phyloP scores from a whole-genome alignment of 2,329 filamentous ascomycete genomes.

The Samsoniella hepiali region DNA sequence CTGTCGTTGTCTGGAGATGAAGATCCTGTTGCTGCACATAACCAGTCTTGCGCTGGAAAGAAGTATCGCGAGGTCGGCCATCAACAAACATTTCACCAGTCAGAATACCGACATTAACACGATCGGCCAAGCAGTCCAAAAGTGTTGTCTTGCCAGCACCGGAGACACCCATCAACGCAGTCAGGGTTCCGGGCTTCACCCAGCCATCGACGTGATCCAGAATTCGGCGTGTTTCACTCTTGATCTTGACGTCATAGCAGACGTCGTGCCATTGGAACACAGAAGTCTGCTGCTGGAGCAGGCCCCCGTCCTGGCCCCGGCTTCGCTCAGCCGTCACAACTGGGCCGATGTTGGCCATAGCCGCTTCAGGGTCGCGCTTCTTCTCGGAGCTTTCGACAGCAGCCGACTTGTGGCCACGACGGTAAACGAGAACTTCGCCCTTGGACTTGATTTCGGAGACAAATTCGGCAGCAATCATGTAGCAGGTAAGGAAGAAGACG shows the following conservation, averaged over 20 bases:
- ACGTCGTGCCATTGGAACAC: conserved; percentile 86
- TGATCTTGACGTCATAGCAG: conserved; percentile 75
- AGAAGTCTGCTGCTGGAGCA: conserved; percentile 58
- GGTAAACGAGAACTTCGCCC: conserved; percentile 74
- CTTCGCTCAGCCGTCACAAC: conserved; percentile 44
- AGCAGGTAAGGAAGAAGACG: conserved; percentile 57
- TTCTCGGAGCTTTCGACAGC: conserved; percentile 57
- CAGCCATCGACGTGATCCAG: conserved; percentile 85
- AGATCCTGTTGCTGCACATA: conserved; percentile 94
- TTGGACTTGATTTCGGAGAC: conserved; percentile 67
- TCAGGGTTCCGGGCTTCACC: conserved; percentile 89
- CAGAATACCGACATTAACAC: conserved; percentile 85
- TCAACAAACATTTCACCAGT: conserved; percentile 74
- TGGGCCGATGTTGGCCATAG: conserved; percentile 47
- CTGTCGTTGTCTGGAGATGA: conserved; percentile 78
- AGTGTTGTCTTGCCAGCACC: conserved; percentile 95
- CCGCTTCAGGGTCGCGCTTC: conserved; percentile 58
- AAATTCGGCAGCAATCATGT: conserved; percentile 64
- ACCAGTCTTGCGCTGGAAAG: conserved; percentile 88
- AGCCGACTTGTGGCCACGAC: conserved; percentile 61
- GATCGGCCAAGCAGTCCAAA: conserved; percentile 78
- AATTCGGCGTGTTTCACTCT: conserved; percentile 69
- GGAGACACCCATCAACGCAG: conserved; percentile 86
- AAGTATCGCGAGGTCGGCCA: conserved; percentile 65
- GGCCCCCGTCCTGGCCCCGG: conserved; percentile 39